Evolutionary conservation across 768 basidiomycete species (phyloP), one percentile per base, ranked within the genome.

Genomic region (Cystobasidium ongulense): DNA sequence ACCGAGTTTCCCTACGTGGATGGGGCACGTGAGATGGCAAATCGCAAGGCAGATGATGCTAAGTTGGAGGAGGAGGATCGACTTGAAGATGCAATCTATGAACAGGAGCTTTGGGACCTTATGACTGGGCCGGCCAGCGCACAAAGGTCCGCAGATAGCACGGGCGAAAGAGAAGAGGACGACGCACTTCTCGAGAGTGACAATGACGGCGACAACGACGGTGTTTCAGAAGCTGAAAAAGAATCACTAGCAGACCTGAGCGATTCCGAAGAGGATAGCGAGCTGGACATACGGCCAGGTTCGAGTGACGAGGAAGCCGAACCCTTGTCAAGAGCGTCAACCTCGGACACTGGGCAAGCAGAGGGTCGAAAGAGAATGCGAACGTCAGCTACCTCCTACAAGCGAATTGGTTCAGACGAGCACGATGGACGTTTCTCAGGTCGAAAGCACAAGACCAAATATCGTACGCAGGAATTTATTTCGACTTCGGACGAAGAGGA

Each of bases 81-180:
- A n/a, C 31, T 71, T 31, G 68, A 54, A n/a, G 68, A 71, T 54
- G 29, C 29, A 7, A 36, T 59, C 8, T 71, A 71, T 31, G 68
- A 71, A 38, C 46, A 54, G 21, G 59, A 43, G 39, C 68, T 71
- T 5, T 71, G 68, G 68, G 18, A 27, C 1, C 53, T 33, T 17
- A 53, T 71, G n/a, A n/a, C n/a, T n/a, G n/a, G n/a, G n/a, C n/a
- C n/a, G n/a, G n/a, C n/a, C 68, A 36, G 25, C 27, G 33, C 1
- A 10, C 29, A 46, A 1, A 43, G 17, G 15, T n/a, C 10, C 17
- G 31, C 8, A 54, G 8, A 4, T 17, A 23, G 2, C 29, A 29
- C n/a, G 13, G 27, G 15, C 38, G 68, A 54, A 33, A 57, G 31
- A 29, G 31, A 36, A 35, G 33, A 35, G 1, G 66, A 52, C n/a